Conservation (phyloP, 2,329 filamentous ascomycete species). For the Cladosporium austrohemisphaericum region DNA sequence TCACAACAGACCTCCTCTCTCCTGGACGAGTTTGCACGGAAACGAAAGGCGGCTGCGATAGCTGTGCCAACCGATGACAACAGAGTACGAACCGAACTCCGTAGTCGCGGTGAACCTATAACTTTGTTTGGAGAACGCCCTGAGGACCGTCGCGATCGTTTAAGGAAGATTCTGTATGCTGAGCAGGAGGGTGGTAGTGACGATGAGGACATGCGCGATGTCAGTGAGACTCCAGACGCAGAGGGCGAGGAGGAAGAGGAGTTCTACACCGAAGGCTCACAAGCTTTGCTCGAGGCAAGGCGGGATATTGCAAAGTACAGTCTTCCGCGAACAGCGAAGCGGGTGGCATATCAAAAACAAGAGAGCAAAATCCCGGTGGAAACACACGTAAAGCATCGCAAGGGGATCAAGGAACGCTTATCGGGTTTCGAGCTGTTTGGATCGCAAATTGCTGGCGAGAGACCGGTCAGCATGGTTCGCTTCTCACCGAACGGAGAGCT, state of each 20-base stretch:
- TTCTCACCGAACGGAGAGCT: constrained; percentile 82
- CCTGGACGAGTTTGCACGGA: constrained; percentile 83
- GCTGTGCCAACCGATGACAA: constrained; percentile 92
- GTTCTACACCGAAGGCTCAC: constrained; percentile 84
- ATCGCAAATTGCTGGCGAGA: constrained; percentile 85
- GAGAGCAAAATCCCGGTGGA: constrained; percentile 81
- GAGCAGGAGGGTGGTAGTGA: constrained; percentile 60
- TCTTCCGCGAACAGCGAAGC: constrained; percentile 72
- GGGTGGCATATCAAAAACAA: constrained; percentile 71
- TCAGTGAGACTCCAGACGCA: constrained; percentile 52
- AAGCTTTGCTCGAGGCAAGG: constrained; percentile 70
- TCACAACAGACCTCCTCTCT: constrained; percentile 82
- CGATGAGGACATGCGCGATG: constrained; percentile 56
- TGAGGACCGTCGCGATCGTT: constrained; percentile 76
- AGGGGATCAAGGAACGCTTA: constrained; percentile 78
- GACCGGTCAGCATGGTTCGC: constrained; percentile 85
- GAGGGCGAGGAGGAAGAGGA: constrained; percentile 80
- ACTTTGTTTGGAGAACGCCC: constrained; percentile 91
- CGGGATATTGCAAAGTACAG: constrained; percentile 79
- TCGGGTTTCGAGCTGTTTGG: constrained; percentile 85
- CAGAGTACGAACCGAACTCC: constrained; percentile 73
- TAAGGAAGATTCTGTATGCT: constrained; percentile 71
- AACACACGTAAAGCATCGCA: constrained; percentile 89
- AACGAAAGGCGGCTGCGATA: constrained; percentile 81
- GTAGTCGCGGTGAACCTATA: constrained; percentile 86